phyloP scores from a whole-genome alignment of 768 basidiomycete species.

The Wakefieldia striispora region DNA sequence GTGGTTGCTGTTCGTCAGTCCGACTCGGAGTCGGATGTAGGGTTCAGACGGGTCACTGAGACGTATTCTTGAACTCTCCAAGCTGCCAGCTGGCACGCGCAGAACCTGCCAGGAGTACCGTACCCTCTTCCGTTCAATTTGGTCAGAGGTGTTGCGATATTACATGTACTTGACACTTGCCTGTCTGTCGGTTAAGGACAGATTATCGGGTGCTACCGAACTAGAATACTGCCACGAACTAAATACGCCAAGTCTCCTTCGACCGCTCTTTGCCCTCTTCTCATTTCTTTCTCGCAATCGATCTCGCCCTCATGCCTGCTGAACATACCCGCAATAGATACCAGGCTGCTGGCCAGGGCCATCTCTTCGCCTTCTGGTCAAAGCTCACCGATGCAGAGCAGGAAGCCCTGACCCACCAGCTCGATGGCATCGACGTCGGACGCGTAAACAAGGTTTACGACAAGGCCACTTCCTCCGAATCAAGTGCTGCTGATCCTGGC shows the following conservation, averaged over 20 bases:
- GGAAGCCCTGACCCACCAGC: slow-evolving; percentile 61
- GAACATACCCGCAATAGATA: slow-evolving; percentile 62
- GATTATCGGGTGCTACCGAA: slow-evolving; percentile 21
- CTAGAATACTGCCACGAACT: slow-evolving; percentile 2
- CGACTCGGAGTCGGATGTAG: too few relatives aligned
- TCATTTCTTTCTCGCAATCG: not conserved
- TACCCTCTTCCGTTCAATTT: not conserved
- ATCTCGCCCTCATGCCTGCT: slow-evolving; percentile 44
- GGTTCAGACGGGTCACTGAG: too few relatives aligned
- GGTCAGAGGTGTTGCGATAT: slow-evolving; percentile 4
- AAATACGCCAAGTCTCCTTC: slow-evolving; percentile 8
- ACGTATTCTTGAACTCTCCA: too few relatives aligned
- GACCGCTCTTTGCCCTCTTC: not conserved
- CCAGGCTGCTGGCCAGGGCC: slow-evolving; percentile 79
- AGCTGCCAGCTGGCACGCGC: too few relatives aligned
- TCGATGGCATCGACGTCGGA: slow-evolving; percentile 78
- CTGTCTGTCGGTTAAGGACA: not conserved
- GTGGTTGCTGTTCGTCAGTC: too few relatives aligned
- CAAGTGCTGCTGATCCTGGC: slow-evolving; percentile 40
- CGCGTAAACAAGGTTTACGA: slow-evolving; percentile 89
- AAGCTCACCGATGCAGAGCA: slow-evolving; percentile 65
- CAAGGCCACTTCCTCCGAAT: slow-evolving; percentile 70
- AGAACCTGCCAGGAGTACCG: too few relatives aligned
- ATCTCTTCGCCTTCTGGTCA: slow-evolving; percentile 87
- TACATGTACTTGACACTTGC: not conserved